A percentile compares a stretch with the other conserved stretches of the same genome.
Evolutionary conservation across 1,284 basidiomycete species (phyloP).

Genomic region (Phaffia rhodozyma): DNA sequence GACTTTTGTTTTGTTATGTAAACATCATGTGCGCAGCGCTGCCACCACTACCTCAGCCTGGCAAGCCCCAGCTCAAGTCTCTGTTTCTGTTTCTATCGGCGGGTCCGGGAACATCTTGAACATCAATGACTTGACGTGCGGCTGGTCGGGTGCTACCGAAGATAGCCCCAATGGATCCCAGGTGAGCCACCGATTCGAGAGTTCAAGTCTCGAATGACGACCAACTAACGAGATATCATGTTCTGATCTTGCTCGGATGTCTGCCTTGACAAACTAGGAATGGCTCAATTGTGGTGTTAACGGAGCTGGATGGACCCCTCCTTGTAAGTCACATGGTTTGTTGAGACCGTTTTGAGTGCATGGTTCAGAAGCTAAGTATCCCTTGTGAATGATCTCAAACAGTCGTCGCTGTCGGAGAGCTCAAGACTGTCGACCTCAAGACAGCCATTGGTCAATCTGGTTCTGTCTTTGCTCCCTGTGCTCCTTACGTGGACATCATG

Average conservation of each 20-base stretch:
- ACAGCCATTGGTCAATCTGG: slow-evolving; percentile 40
- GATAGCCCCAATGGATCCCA: slow-evolving; percentile 18
- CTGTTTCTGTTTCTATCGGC: too few species aligned
- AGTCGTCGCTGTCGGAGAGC: slow-evolving; percentile 43
- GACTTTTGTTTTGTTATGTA: too few species aligned
- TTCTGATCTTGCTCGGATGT: too few species aligned
- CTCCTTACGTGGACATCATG: slow-evolving; percentile 46
- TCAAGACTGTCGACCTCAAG: slow-evolving; percentile 44
- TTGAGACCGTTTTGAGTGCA: too few species aligned
- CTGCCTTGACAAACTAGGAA: not conserved
- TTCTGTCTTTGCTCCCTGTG: slow-evolving; percentile 55
- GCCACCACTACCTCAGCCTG: slow-evolving; percentile 6
- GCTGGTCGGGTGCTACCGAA: slow-evolving; percentile 8
- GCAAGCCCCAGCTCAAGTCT: slow-evolving; percentile 3
- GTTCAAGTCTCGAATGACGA: not conserved
- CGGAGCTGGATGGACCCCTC: slow-evolving; percentile 50
- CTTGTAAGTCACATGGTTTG: slow-evolving; percentile 24
- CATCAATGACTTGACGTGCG: slow-evolving; percentile 19
- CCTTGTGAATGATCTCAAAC: slow-evolving; percentile 22
- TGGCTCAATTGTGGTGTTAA: slow-evolving; percentile 13
- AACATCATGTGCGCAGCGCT: not conserved
- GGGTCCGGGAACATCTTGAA: slow-evolving; percentile 10
- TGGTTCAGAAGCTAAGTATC: not conserved
- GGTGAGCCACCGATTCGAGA: slow-evolving; percentile 19
- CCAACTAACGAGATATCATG: too few species aligned